These are phyloP conservation scores for Candida patagonica DNA, from an alignment of 805 yeast genomes.

Conservation along the genomic window DNA sequence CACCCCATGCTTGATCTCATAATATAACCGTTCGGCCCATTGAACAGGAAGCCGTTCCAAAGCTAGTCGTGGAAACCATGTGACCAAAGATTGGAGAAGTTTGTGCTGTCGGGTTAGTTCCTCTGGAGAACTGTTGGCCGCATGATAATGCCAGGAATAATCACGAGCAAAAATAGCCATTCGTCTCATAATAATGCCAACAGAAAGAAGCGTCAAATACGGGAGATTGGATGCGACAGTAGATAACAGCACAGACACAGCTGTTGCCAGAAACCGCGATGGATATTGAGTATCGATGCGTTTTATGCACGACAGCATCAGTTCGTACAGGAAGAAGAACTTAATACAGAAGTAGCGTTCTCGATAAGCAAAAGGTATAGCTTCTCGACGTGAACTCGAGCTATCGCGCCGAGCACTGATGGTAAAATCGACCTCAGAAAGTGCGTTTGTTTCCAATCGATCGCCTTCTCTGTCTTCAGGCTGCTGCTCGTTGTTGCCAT, in stretches of 20 bases:
- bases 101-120: conserved; percentile 46
- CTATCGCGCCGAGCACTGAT: no score
- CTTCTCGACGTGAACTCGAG: no score
- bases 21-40: conserved; percentile 27
- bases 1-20: conserved; percentile 25
- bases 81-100: conserved; percentile 52
- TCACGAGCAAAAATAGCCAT: conserved; percentile 48
- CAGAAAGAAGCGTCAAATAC: conserved; percentile 24
- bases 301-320: conserved; percentile 48
- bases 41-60: conserved; percentile 24
- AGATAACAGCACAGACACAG: conserved; percentile 48
- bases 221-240: conserved; percentile 37
- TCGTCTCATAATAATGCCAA: conserved; percentile 47
- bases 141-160: conserved; percentile 38
- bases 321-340: conserved; percentile 58
- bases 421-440: no score
- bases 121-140: conserved; percentile 32
- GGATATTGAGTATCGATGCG: conserved; percentile 65
- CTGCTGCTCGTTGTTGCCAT: neutral
- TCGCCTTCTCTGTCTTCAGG: conserved; percentile 12
- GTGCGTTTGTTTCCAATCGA: conserved; percentile 6
- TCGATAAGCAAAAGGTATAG: no score
- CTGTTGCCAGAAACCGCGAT: conserved; percentile 67
- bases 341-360: conserved; percentile 39
- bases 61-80: conserved; percentile 40